phyloP scores from a whole-genome alignment of 176 grass and related monocot species.

The Raddia distichophylla region DNA sequence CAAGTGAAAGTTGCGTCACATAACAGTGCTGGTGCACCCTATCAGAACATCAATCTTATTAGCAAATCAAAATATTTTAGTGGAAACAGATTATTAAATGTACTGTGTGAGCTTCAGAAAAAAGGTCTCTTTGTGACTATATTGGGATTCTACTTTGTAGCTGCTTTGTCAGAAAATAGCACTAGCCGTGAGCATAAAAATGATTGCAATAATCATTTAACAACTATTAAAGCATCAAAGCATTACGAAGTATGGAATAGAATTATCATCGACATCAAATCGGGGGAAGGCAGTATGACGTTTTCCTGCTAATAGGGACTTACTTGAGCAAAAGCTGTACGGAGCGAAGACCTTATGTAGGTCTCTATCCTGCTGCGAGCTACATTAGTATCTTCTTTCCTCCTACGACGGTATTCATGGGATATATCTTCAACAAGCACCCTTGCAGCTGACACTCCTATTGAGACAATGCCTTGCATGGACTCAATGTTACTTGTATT shows the following conservation, averaged over 20 bases:
- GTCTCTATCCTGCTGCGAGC: constrained; percentile 88
- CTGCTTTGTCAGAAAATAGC: constrained; percentile 10
- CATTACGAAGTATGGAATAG: constrained; percentile 6
- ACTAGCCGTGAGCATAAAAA: neutral
- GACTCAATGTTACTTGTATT: constrained; percentile 87
- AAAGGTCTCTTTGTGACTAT: neutral
- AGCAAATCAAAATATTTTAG: constrained; percentile 20
- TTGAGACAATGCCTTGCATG: constrained; percentile 91
- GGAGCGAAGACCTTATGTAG: constrained; percentile 87
- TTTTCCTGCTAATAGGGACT: constrained; percentile 32
- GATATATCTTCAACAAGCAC: constrained; percentile 99
- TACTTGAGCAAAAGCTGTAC: constrained; percentile 98
- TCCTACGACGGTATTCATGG: constrained; percentile 88
- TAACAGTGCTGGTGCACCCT: constrained; percentile 19
- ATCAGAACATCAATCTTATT: neutral
- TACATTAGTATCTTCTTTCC: constrained; percentile 89
- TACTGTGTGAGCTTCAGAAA: constrained; percentile 17
- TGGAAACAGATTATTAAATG: constrained; percentile 15
- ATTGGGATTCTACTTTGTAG: neutral
- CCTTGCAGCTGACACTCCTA: constrained; percentile 88
- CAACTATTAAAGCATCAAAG: constrained; percentile 9
- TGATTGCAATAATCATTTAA: constrained; percentile 22
- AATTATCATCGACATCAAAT: constrained; percentile 5
- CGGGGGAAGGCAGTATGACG: neutral
- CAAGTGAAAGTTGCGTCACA: constrained; percentile 38